Evolutionary conservation across 2,329 filamentous ascomycete species (phyloP).

Genomic region (Botrytis sinoallii): DNA sequence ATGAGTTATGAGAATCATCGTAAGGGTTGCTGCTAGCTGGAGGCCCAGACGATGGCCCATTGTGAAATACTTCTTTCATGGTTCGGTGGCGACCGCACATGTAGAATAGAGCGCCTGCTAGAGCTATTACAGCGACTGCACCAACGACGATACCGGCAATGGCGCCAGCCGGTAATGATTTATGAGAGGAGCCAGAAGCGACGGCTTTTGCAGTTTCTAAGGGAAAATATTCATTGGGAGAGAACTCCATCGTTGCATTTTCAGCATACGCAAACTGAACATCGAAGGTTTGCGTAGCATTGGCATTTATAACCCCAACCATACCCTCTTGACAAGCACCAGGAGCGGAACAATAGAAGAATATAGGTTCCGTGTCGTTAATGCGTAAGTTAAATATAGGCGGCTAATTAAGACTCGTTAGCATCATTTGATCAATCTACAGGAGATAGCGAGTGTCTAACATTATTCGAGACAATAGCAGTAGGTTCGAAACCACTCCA

Average conservation of each 20-base stretch:
- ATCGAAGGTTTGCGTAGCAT: conserved; percentile 47
- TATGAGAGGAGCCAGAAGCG: background rate
- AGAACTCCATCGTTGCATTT: conserved; percentile 50
- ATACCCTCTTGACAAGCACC: conserved; percentile 67
- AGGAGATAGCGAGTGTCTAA: conserved; percentile 35
- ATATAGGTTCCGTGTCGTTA: conserved; percentile 62
- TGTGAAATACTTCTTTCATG: conserved; percentile 20
- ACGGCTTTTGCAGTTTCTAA: conserved; percentile 41
- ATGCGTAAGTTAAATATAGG: conserved; percentile 46
- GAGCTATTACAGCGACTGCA: conserved; percentile 40
- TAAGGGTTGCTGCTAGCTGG: conserved; percentile 8
- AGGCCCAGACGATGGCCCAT: background rate
- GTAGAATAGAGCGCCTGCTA: conserved; percentile 47
- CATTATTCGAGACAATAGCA: conserved; percentile 42
- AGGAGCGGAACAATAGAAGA: conserved; percentile 67
- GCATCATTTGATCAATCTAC: background rate
- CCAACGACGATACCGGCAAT: conserved; percentile 61
- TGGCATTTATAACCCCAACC: conserved; percentile 74
- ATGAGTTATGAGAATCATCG: conserved; percentile 24
- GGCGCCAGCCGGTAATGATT: conserved; percentile 44
- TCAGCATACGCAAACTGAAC: conserved; percentile 48
- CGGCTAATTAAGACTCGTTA: conserved; percentile 26
- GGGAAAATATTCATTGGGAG: conserved; percentile 55
- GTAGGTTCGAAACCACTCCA: conserved; percentile 51
- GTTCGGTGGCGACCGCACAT: conserved; percentile 40